Conservation (phyloP, 2,329 filamentous ascomycete species). For the Cercospora sp. region DNA sequence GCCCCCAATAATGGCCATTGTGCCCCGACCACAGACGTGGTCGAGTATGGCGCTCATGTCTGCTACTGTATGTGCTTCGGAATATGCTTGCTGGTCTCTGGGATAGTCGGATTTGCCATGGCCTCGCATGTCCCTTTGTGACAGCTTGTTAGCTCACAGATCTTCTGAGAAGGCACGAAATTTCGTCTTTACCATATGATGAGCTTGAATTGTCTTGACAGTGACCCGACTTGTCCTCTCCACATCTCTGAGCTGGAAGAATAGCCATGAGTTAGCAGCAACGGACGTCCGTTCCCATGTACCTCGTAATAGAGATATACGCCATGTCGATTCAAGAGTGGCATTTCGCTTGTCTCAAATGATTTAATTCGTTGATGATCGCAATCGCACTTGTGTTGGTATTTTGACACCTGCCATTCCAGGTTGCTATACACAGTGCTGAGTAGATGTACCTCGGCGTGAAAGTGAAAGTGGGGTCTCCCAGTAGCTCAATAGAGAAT, state of each 20-base stretch:
- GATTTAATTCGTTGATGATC: neutral
- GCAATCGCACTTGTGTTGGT: neutral
- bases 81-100: constrained; percentile 26
- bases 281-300: constrained; percentile 24
- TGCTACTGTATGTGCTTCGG: constrained; percentile 32
- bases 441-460: too few species aligned
- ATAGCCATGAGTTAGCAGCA: constrained; percentile 34
- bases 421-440: neutral
- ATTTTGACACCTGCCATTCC: neutral
- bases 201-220: constrained; percentile 28
- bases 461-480: too few species aligned
- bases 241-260: constrained; percentile 35
- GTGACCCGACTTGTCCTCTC: constrained; percentile 27
- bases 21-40: constrained; percentile 22
- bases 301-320: constrained; percentile 32
- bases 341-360: constrained; percentile 8
- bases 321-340: constrained; percentile 22
- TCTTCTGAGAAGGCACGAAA: neutral
- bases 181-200: constrained; percentile 26
- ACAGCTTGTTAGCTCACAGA: neutral
- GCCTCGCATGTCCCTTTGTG: constrained; percentile 31
- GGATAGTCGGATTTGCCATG: constrained; percentile 32
- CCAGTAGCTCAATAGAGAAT: too few species aligned
- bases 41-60: constrained; percentile 34
- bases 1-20: constrained; percentile 31